phyloP scores from a whole-genome alignment of 1,139 yeast species.

The Kodamaea alishanica region DNA sequence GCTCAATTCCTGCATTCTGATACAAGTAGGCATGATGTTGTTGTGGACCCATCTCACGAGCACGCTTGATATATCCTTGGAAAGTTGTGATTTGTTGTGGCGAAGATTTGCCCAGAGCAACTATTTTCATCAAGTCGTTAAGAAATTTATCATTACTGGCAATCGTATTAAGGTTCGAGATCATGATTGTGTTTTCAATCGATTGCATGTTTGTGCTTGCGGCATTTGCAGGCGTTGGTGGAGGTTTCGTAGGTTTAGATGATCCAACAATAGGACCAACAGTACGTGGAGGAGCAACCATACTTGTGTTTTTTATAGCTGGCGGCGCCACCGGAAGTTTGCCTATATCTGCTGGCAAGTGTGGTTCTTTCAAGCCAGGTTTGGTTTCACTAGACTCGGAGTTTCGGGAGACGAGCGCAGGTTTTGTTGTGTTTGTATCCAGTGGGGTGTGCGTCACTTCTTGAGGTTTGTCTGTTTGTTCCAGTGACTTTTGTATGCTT shows the following conservation, averaged over 20 bases:
- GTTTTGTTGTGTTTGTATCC: no score
- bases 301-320: neutral
- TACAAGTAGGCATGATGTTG: constrained; percentile 40
- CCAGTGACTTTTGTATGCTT: constrained; percentile 5
- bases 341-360: neutral
- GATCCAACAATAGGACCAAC: no score
- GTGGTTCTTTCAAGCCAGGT: neutral
- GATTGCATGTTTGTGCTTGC: constrained; percentile 44
- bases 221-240: constrained; percentile 4
- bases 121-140: constrained; percentile 70
- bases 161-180: constrained; percentile 73
- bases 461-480: constrained; percentile 1
- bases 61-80: constrained; percentile 74
- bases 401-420: no score
- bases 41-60: constrained; percentile 70
- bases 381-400: no score
- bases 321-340: constrained; percentile 1
- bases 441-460: neutral
- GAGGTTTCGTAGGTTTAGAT: neutral
- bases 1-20: constrained; percentile 10
- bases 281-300: constrained; percentile 2
- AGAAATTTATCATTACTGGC: constrained; percentile 70
- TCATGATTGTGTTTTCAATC: constrained; percentile 72
- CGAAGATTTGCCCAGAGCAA: constrained; percentile 77
- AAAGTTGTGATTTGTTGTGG: constrained; percentile 69